These are phyloP conservation scores for Stygiomarasmius scandens DNA, from an alignment of 1,284 basidiomycete genomes.

Conservation along the genomic window DNA sequence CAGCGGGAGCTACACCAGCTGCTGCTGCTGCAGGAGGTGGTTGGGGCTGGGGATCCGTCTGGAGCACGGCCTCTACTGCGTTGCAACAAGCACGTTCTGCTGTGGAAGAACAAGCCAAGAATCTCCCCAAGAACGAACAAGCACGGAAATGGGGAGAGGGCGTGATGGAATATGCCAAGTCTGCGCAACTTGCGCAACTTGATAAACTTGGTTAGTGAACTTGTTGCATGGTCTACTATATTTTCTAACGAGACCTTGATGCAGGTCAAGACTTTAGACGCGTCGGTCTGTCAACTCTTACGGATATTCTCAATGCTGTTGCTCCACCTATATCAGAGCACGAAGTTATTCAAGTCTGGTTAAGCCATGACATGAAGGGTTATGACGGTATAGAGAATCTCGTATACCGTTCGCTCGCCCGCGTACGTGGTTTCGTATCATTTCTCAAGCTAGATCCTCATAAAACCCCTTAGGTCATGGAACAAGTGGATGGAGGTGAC, in stretches of 20 bases:
- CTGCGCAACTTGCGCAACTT: conserved; percentile 64
- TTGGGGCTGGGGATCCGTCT: conserved; percentile 86
- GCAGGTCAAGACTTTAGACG: conserved; percentile 86
- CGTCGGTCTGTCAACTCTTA: conserved; percentile 85
- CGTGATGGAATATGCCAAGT: conserved; percentile 69
- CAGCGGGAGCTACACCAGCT: conserved; percentile 25
- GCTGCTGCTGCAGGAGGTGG: conserved; percentile 37
- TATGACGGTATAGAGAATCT: conserved; percentile 96
- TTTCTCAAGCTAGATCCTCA: conserved; percentile 3
- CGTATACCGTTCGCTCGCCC: conserved; percentile 84
- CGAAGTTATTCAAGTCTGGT: conserved; percentile 95
- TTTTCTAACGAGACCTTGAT: conserved; percentile 6
- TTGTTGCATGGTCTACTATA: neutral
- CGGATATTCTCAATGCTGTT: conserved; percentile 92
- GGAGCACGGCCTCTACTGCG: conserved; percentile 85
- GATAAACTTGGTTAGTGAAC: conserved; percentile 72
- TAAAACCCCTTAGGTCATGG: conserved; percentile 68
- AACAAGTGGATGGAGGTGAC: conserved; percentile 93
- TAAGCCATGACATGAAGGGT: conserved; percentile 95
- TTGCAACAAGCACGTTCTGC: conserved; percentile 83
- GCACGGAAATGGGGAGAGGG: conserved; percentile 78
- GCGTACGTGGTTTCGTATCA: conserved; percentile 49
- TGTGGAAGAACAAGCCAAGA: conserved; percentile 90
- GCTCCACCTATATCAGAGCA: conserved; percentile 98
- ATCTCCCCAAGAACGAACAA: conserved; percentile 79